These are phyloP conservation scores for Penstemon barbatus DNA, from an alignment of 257 asterid genomes.

Conservation along the genomic window DNA sequence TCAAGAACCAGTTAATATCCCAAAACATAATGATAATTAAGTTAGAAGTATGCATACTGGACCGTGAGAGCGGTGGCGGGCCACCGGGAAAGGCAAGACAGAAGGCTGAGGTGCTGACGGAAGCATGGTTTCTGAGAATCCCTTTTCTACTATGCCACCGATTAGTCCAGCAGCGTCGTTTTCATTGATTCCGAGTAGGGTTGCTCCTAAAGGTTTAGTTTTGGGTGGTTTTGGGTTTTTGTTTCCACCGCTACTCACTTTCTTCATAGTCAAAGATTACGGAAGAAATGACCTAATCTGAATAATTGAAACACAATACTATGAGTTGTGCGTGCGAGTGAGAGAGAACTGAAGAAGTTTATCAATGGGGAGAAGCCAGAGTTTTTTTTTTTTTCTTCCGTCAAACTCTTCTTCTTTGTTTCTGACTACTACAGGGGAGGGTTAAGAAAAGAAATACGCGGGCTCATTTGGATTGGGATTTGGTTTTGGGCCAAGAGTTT, in stretches of 20 bases:
- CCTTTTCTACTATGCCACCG: conserved; percentile 88
- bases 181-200: conserved; percentile 34
- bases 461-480: too few species aligned
- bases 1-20: conserved; percentile 2
- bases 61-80: conserved; percentile 93
- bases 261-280: conserved; percentile 31
- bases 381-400: too few species aligned
- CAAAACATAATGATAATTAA: neutral
- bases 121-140: conserved; percentile 48
- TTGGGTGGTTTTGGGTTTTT: conserved; percentile 36
- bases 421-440: too few species aligned
- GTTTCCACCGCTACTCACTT: conserved; percentile 29
- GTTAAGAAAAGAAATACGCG: too few species aligned
- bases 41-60: conserved; percentile 48
- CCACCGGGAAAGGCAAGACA: conserved; percentile 80
- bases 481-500: too few species aligned
- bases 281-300: too few species aligned
- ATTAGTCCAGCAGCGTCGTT: conserved; percentile 55
- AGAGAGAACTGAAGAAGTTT: too few species aligned
- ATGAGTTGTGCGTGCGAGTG: too few species aligned
- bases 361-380: too few species aligned
- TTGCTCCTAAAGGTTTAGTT: conserved; percentile 29
- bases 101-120: conserved; percentile 59
- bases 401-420: too few species aligned
- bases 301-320: too few species aligned